These are phyloP conservation scores for Gentiana straminea DNA, from an alignment of 257 asterid species.

Conservation along the genomic window DNA sequence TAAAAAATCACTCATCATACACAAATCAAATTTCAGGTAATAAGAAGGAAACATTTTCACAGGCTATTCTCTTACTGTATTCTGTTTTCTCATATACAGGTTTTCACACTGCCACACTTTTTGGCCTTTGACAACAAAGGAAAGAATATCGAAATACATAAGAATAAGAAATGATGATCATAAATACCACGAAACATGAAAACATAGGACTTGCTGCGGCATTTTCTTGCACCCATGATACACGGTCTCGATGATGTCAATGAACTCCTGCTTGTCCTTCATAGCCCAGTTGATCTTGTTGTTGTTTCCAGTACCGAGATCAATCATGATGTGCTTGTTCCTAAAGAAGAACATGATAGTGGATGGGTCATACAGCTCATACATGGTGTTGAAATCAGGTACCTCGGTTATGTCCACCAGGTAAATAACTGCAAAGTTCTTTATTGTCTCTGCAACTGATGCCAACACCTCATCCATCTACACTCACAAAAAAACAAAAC, in stretches of 20 bases:
- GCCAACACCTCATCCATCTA: constrained; percentile 86
- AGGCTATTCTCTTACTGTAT: too few species aligned
- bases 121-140: too few species aligned
- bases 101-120: too few species aligned
- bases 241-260: constrained; percentile 89
- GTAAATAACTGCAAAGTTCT: constrained; percentile 82
- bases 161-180: too few species aligned
- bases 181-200: too few species aligned
- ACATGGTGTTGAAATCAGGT: constrained; percentile 95
- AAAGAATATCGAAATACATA: too few species aligned
- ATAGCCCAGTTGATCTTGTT: constrained; percentile 55
- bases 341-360: constrained; percentile 90
- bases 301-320: constrained; percentile 84
- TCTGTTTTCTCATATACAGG: too few species aligned
- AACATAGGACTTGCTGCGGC: too few species aligned
- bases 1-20: too few species aligned
- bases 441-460: constrained; percentile 73
- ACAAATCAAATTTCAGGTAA: too few species aligned
- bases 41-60: too few species aligned
- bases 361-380: constrained; percentile 88
- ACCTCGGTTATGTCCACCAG: constrained; percentile 77
- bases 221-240: constrained; percentile 94
- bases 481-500: too few species aligned
- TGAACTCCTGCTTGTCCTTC: constrained; percentile 95
- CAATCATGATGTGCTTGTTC: constrained; percentile 94